These are phyloP conservation scores for Starmerella khaoyaiensis DNA, from an alignment of 805 yeast species.

Conservation along the genomic window DNA sequence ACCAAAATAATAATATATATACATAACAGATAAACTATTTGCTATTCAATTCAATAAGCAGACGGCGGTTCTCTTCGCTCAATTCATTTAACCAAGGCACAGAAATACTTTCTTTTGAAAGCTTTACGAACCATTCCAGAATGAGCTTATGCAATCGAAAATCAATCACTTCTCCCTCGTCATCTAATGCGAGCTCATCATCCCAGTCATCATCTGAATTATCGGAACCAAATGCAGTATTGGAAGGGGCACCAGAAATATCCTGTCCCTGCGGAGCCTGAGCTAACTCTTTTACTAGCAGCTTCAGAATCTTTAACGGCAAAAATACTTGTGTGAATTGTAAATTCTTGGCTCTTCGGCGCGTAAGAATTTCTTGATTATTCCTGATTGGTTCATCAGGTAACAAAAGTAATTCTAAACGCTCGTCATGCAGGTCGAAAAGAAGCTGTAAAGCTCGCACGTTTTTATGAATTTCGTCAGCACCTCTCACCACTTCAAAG, in stretches of 20 bases:
- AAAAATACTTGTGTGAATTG: conserved; percentile 55
- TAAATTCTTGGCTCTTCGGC: conserved; percentile 64
- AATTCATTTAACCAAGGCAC: conserved; percentile 17
- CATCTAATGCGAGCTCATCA: conserved; percentile 24
- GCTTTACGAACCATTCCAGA: conserved; percentile 22
- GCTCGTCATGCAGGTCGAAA: conserved; percentile 43
- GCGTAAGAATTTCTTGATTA: conserved; percentile 59
- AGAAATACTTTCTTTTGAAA: conserved; percentile 12
- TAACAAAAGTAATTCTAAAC: conserved; percentile 42
- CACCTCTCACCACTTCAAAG: conserved; percentile 71
- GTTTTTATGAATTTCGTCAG: conserved; percentile 49
- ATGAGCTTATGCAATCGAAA: conserved; percentile 20
- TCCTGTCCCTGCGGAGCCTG: conserved; percentile 44
- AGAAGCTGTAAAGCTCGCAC: conserved; percentile 61
- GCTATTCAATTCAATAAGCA: no score
- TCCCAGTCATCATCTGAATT: conserved; percentile 34
- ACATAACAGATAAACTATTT: conserved; percentile 1
- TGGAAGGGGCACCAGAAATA: conserved; percentile 27
- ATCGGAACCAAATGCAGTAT: conserved; percentile 1
- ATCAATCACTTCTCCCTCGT: conserved; percentile 21
- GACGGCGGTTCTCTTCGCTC: no score
- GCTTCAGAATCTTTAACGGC: conserved; percentile 55
- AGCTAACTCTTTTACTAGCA: conserved; percentile 55
- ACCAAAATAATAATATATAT: not conserved
- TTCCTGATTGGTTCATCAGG: conserved; percentile 55